Evolutionary conservation across 31 red algal species (phyloP), one percentile per base, ranked within the genome.

Genomic region (Odonthalia washingtoniensis): DNA sequence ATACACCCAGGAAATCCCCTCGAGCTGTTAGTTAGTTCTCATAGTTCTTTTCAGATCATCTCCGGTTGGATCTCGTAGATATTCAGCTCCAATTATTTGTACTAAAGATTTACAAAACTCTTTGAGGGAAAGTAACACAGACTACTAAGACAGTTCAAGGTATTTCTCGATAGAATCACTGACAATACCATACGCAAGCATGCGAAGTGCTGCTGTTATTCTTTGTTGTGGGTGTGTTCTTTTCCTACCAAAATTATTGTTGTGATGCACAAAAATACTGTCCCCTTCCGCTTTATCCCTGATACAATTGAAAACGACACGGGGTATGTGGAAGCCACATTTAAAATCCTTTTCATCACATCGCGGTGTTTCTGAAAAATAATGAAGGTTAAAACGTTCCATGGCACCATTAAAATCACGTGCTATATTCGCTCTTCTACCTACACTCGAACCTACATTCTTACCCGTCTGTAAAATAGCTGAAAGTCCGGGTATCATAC

Each of bases 131-230:
- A 61, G n/a, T 27, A 85, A 52, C 18, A 65, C 82, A 53, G 65
- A 85, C n/a, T 5, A n/a, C 0, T 0, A 4, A 40, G 82, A 85
- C 69, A 85, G n/a, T 38, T 57, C 34, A 28, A 73, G 28, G 44
- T 85, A 88, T 42, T 88, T 46, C 44, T 88, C 84, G 26, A 88
- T 26, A 79, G 74, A 0, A 40, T 88, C 61, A 0, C 26, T 30
- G 1, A 52, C 53, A 65, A 41, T 1, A n/a, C 74, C 74, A 53
- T 88, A 78, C 52, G 74, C 74, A 12, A 88, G 64, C 46, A 88
- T 78, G 24, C 84, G 35, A 21, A 88, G 46, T 26, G 84, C 84
- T 34, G 60, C 67, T 41, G 46, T 79, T 43, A 88, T 45, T 24
- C 84, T 35, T 46, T 78, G 72, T 26, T 41, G 27, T 40, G 84